These are phyloP conservation scores for Jacaranda copaia DNA, from an alignment of 257 asterid species.

Conservation along the genomic window DNA sequence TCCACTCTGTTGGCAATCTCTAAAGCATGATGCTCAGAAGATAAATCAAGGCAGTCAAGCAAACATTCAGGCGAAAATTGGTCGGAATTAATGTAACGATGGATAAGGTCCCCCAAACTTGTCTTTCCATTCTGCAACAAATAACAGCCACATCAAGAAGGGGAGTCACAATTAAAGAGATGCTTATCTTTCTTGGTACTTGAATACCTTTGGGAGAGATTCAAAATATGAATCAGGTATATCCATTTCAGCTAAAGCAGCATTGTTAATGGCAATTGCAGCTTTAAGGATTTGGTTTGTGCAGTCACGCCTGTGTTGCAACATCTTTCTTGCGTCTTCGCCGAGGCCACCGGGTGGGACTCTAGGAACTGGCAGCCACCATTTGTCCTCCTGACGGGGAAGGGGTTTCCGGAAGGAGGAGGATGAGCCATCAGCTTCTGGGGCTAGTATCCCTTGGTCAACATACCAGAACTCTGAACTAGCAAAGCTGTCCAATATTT, in stretches of 20 bases:
- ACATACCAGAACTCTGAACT: constrained; percentile 82
- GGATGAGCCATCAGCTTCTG: constrained; percentile 55
- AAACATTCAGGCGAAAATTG: constrained; percentile 77
- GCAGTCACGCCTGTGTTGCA: constrained; percentile 71
- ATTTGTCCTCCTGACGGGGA: constrained; percentile 72
- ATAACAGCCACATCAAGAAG: background rate
- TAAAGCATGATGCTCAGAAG: constrained; percentile 80
- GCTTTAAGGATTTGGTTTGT: constrained; percentile 89
- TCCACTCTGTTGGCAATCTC: constrained; percentile 82
- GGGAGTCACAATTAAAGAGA: background rate
- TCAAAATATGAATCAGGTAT: constrained; percentile 72
- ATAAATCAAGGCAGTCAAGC: constrained; percentile 77
- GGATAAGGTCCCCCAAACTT: constrained; percentile 72
- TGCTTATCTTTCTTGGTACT: background rate
- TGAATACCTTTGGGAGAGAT: constrained; percentile 75
- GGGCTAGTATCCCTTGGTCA: constrained; percentile 64
- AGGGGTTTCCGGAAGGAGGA: constrained; percentile 63
- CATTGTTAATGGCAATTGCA: constrained; percentile 79
- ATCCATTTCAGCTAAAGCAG: constrained; percentile 76
- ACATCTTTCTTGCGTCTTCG: constrained; percentile 62
- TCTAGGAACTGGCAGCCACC: constrained; percentile 94
- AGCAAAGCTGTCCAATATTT: constrained; percentile 67
- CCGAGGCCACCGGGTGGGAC: constrained; percentile 75
- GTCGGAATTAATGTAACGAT: constrained; percentile 64
- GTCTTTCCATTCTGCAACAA: constrained; percentile 68